Evolutionary conservation across 768 basidiomycete species (phyloP).

Genomic region (Mycena haematopus): DNA sequence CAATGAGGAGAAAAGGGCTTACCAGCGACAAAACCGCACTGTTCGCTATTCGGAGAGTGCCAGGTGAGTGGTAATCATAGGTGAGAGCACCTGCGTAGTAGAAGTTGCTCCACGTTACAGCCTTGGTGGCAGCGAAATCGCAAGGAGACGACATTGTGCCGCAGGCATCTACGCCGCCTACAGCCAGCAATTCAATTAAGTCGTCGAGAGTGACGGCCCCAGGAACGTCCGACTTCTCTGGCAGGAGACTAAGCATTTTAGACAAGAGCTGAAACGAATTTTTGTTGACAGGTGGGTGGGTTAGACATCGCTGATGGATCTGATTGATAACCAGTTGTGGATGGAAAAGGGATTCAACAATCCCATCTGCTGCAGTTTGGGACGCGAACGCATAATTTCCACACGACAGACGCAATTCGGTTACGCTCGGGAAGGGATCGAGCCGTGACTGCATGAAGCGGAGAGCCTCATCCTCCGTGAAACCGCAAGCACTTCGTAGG

Average conservation of each 20-base stretch:
- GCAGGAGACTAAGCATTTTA: neutral
- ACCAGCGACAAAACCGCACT: too few species aligned
- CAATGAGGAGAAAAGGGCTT: too few species aligned
- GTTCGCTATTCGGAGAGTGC: too few species aligned
- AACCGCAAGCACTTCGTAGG: slow-evolving; percentile 12
- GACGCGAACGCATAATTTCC: too few species aligned
- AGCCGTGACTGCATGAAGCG: too few species aligned
- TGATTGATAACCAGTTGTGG: neutral
- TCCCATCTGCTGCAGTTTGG: neutral
- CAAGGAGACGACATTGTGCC: neutral
- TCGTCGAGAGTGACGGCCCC: neutral
- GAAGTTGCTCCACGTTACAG: too few species aligned
- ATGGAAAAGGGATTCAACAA: slow-evolving; percentile 1
- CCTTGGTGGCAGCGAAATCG: neutral
- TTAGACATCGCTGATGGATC: neutral
- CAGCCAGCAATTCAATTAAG: slow-evolving; percentile 16
- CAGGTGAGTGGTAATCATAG: too few species aligned
- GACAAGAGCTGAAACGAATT: neutral
- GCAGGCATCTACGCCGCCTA: neutral
- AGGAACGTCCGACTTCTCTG: too few species aligned
- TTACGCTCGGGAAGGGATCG: too few species aligned
- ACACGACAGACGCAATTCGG: too few species aligned
- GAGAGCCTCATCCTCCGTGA: slow-evolving; percentile 15
- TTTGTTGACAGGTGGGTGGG: neutral
- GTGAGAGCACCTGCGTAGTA: too few species aligned